A percentile compares a stretch with the other conserved stretches of the same genome.
Evolutionary conservation across 257 asterid species (phyloP).

Genomic region (Apocynum venetum): DNA sequence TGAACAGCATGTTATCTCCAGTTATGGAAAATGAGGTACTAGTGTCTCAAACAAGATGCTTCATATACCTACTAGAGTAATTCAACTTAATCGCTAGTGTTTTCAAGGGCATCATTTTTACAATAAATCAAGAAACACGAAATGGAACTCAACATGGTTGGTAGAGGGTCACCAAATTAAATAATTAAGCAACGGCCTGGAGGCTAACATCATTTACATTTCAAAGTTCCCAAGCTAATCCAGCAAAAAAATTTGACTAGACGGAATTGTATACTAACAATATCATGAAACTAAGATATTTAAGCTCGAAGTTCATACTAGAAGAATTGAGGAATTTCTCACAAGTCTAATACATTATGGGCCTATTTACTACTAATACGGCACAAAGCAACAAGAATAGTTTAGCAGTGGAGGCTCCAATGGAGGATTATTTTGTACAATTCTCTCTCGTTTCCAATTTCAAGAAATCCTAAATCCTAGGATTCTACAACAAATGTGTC

Average conservation of each 20-base stretch:
- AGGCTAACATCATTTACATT: neutral
- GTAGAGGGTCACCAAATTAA: neutral
- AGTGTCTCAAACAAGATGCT: neutral
- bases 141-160: neutral
- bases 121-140: neutral
- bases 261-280: neutral
- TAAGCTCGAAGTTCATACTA: too few species aligned
- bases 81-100: neutral
- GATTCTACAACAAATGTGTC: too few species aligned
- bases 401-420: too few species aligned
- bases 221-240: neutral
- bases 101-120: neutral
- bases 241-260: neutral
- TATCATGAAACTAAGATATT: neutral
- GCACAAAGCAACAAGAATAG: too few species aligned
- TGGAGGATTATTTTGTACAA: too few species aligned
- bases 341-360: too few species aligned
- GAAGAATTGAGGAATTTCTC: too few species aligned
- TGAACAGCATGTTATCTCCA: neutral
- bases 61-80: neutral
- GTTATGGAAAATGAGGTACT: neutral
- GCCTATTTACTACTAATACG: too few species aligned
- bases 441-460: too few species aligned
- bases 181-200: neutral
- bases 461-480: too few species aligned